These are phyloP conservation scores for Colletotrichum sp. DNA, from an alignment of 2,329 filamentous ascomycete genomes.

Conservation along the genomic window DNA sequence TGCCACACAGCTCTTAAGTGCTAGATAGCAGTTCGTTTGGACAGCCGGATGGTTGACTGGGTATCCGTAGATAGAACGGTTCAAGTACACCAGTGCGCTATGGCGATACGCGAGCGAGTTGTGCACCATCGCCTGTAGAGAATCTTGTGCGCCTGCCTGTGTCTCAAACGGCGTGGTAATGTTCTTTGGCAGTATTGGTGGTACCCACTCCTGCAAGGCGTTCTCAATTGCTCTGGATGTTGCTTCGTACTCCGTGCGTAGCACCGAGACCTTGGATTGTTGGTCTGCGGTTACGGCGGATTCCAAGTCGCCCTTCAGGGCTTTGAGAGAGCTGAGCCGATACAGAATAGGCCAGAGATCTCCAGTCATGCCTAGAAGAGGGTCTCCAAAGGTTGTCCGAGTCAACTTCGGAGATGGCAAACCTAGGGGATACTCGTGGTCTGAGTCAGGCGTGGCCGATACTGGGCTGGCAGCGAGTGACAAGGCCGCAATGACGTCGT, in stretches of 20 bases:
- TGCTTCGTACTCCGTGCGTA: constrained; percentile 50
- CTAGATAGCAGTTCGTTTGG: constrained; percentile 55
- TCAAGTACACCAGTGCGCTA: constrained; percentile 61
- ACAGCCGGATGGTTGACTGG: constrained; percentile 52
- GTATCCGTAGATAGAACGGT: constrained; percentile 56
- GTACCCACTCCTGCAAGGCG: constrained; percentile 60
- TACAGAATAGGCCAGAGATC: constrained; percentile 68
- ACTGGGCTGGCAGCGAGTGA: constrained; percentile 64
- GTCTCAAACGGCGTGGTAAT: constrained; percentile 20
- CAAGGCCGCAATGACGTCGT: constrained; percentile 67
- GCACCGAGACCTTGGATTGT: neutral
- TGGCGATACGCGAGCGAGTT: constrained; percentile 64
- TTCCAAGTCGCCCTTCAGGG: constrained; percentile 57
- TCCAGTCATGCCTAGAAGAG: constrained; percentile 64
- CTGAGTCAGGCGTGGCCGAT: constrained; percentile 52
- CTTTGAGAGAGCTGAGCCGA: constrained; percentile 58
- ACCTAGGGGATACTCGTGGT: constrained; percentile 35
- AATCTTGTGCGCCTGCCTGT: constrained; percentile 37
- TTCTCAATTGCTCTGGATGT: constrained; percentile 59
- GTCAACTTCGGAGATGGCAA: constrained; percentile 47
- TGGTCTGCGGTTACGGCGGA: constrained; percentile 43
- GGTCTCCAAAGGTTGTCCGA: constrained; percentile 57
- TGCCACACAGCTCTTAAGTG: constrained; percentile 57
- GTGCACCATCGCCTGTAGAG: constrained; percentile 58
- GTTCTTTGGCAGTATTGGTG: constrained; percentile 48